These are phyloP conservation scores for Manihot esculenta DNA, from an alignment of 441 rosid genomes.

Conservation along the genomic window DNA sequence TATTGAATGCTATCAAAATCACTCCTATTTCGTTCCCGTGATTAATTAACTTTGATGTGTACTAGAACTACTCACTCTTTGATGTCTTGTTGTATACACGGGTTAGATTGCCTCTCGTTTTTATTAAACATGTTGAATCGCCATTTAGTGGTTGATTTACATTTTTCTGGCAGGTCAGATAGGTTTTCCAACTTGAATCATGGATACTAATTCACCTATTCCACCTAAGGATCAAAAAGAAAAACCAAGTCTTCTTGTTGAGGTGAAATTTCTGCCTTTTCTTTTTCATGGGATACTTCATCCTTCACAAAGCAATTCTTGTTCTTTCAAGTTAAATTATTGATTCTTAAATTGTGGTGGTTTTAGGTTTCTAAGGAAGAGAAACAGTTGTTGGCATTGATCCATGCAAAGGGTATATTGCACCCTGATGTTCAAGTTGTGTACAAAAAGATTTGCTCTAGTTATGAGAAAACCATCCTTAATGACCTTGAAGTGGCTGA, in stretches of 20 bases:
- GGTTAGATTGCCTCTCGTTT: neutral
- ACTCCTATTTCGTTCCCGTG: neutral
- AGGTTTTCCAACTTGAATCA: slow-evolving; percentile 29
- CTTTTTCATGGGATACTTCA: slow-evolving; percentile 19
- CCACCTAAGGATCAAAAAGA: slow-evolving; percentile 42
- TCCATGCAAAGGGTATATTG: slow-evolving; percentile 52
- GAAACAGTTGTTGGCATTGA: slow-evolving; percentile 60
- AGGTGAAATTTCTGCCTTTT: slow-evolving; percentile 43
- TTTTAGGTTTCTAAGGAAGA: slow-evolving; percentile 65
- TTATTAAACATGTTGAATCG: neutral
- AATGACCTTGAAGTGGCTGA: slow-evolving; percentile 45
- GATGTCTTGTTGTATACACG: neutral
- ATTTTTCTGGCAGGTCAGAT: slow-evolving; percentile 22
- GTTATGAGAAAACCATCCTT: slow-evolving; percentile 58
- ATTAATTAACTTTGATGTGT: neutral
- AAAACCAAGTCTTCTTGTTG: slow-evolving; percentile 40
- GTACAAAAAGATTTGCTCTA: slow-evolving; percentile 53
- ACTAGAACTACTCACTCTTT: slow-evolving; percentile 2
- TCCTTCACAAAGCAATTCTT: slow-evolving; percentile 2
- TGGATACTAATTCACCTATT: slow-evolving; percentile 35
- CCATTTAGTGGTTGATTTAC: slow-evolving; percentile 12
- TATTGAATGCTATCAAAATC: neutral
- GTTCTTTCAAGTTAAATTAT: slow-evolving; percentile 10
- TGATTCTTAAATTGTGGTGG: slow-evolving; percentile 21
- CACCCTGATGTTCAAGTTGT: slow-evolving; percentile 52